Evolutionary conservation across 768 basidiomycete species (phyloP), one percentile per base, ranked within the genome.

Genomic region (Candolleomyces eurysporus): DNA sequence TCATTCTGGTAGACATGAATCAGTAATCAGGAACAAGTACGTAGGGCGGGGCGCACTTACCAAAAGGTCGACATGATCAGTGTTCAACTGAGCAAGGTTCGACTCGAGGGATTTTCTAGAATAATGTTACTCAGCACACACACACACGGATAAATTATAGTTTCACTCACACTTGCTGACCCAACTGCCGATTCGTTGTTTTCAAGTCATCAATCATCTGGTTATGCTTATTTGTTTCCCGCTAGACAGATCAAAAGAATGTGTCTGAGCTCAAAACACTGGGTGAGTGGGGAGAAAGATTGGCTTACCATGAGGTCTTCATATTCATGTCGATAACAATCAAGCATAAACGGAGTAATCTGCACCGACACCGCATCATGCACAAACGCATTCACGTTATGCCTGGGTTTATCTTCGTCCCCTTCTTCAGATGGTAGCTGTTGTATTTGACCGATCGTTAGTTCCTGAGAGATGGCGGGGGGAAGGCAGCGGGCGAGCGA

Each of bases 271-370:
- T 48, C n/a, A 26, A 22, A 16, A 46, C 26, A 26, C 26, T 26
- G 26, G 26, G 26, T n/a, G n/a, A n/a, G n/a, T n/a, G 4, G 36
- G 16, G 42, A 58, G 21, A 48, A 32, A 48, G 11, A 42, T 48
- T 30, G 57, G 30, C 52, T 63, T 72, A 82, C 83, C 61, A 92
- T 76, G 58, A 87, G 75, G 61, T 96, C 95, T 64, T 92, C 87
- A 69, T 94, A 96, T 75, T 97, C 95, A 58, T 87, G 90, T 36
- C 88, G 84, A 70, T 92, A 96, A 19, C 86, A 82, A 68, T 98
- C 96, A 45, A 98, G 80, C 93, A 96, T 94, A 75, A 98, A 96
- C 0, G 97, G 93, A 4, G 96, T 97, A 65, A 99, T 94, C 63
- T 84, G 83, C 67, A 97, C 75, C 21, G 87, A 85, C 61, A 92